Evolutionary conservation across 2,329 filamentous ascomycete species (phyloP), one percentile per base, ranked within the genome.

Genomic region (Bipolaris bicolor): DNA sequence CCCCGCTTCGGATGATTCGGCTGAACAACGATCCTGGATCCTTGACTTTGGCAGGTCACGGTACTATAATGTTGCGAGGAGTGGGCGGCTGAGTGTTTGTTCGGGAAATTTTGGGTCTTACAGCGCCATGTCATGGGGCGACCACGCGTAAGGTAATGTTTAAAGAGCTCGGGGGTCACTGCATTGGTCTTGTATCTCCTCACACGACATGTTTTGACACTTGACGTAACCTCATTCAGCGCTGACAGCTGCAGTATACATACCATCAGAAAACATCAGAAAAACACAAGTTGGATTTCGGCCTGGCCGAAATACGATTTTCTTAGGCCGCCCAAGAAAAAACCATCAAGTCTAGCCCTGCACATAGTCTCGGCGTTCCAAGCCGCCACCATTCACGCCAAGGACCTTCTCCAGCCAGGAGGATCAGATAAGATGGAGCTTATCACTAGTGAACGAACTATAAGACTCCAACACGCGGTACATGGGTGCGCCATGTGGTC

Each of bases 391-490:
- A 16, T 34, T 16, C 22, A 37, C 31, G 49, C 56, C 52, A 58
- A 54, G 58, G 5, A 43, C 7, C 9, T 7, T 15, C 36, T n/a
- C 20, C 29, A 24, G 40, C 16, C 13, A 11, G 4, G 7, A 7
- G 16, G 22, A 58, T 60, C 60, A 48, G 60, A 62, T 62, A 52
- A 62, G 57, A 62, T 62, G 39, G 13, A 22, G 10, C 45, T 51
- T 40, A 49, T 57, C 47, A 34, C 44, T 26, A 49, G 16, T 5
- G 7, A 2, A 3, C 22, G 11, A n/a, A 7, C 43, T 52, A 52
- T n/a, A 41, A 1, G 5, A 46, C 26, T 36, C 55, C 15, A 36
- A 16, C 4, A 33, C n/a, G 24, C 46, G 31, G 50, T 49, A 44
- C 50, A 33, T 18, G 22, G 44, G 44, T 18, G 37, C 31, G 44